Evolutionary conservation across 345 rosid genomes (phyloP).

Genomic region (Moricandia moricandioides): DNA sequence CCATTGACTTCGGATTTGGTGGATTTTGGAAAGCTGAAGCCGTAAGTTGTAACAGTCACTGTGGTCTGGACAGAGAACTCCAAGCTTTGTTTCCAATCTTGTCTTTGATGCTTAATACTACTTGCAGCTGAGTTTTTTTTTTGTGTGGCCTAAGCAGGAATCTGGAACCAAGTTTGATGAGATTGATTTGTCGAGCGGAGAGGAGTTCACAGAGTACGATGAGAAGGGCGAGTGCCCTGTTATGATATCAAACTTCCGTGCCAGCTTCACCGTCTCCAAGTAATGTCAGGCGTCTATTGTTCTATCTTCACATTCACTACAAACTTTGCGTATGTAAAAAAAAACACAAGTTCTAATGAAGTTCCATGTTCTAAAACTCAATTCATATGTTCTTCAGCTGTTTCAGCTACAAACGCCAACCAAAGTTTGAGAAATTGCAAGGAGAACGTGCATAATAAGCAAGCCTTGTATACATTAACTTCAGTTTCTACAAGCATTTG

Average conservation of each 20-base stretch:
- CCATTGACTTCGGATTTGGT: slow-evolving; percentile 59
- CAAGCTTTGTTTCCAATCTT: not conserved
- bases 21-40: slow-evolving; percentile 76
- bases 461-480: slow-evolving; percentile 16
- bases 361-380: not conserved
- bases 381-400: not conserved
- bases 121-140: not conserved
- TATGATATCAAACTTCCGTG: slow-evolving; percentile 74
- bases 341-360: slow-evolving; percentile 23
- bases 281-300: slow-evolving; percentile 21
- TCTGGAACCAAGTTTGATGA: slow-evolving; percentile 64
- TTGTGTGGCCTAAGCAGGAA: slow-evolving; percentile 33
- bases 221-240: slow-evolving; percentile 86
- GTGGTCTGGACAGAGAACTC: not conserved
- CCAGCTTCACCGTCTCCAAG: slow-evolving; percentile 64
- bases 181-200: slow-evolving; percentile 69
- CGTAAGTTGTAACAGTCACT: slow-evolving; percentile 46
- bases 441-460: not conserved
- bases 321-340: slow-evolving; percentile 32
- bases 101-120: slow-evolving; percentile 1
- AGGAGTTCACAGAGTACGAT: slow-evolving; percentile 69
- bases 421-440: slow-evolving; percentile 12
- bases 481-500: slow-evolving; percentile 11
- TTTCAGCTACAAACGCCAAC: slow-evolving; percentile 7
- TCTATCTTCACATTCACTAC: not conserved